Conservation (phyloP, 2,329 filamentous ascomycete genomes). For the Neocucurbitaria cava region DNA sequence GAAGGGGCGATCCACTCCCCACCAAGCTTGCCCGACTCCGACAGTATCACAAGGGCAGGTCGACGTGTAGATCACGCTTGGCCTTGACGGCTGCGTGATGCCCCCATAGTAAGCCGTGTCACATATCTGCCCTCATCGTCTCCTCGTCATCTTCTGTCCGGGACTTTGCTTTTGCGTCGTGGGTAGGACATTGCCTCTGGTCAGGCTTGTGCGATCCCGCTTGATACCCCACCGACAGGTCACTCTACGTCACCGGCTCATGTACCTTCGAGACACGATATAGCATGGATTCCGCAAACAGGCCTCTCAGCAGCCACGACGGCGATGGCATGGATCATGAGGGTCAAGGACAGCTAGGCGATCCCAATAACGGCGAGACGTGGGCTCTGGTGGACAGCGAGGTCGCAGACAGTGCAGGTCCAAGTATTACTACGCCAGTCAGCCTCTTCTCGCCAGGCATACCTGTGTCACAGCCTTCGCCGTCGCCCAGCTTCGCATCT, state of each 20-base stretch:
- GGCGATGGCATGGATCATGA: slow-evolving; percentile 18
- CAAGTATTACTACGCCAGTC: slow-evolving; percentile 24
- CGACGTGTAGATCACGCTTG: slow-evolving; percentile 16
- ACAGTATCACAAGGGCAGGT: slow-evolving; percentile 21
- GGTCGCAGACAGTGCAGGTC: slow-evolving; percentile 13
- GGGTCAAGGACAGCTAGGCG: slow-evolving; percentile 2
- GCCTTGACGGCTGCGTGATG: slow-evolving; percentile 15
- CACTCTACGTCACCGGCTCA: slow-evolving; percentile 5
- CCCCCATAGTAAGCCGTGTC: slow-evolving; percentile 5
- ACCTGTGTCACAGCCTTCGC: slow-evolving; percentile 22
- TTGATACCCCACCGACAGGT: slow-evolving; percentile 6
- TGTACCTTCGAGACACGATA: slow-evolving; percentile 8
- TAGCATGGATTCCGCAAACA: slow-evolving; percentile 25
- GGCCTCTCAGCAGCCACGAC: slow-evolving; percentile 20
- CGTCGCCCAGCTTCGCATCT: slow-evolving; percentile 11
- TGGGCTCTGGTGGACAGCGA: slow-evolving; percentile 18
- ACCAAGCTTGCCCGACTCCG: slow-evolving; percentile 5
- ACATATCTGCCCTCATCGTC: slow-evolving; percentile 4
- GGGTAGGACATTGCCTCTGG: slow-evolving; percentile 1
- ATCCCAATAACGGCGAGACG: slow-evolving; percentile 16
- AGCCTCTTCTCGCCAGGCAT: slow-evolving; percentile 38
- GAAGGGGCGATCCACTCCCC: slow-evolving; percentile 15
- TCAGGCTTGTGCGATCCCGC: not conserved
- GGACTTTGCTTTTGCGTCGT: not conserved
- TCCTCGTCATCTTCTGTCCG: slow-evolving; percentile 3